A percentile compares a stretch with the other conserved stretches of the same genome.
phyloP scores from a whole-genome alignment of 371 early-diverging fungal genomes.

The Mortierella sp. region DNA sequence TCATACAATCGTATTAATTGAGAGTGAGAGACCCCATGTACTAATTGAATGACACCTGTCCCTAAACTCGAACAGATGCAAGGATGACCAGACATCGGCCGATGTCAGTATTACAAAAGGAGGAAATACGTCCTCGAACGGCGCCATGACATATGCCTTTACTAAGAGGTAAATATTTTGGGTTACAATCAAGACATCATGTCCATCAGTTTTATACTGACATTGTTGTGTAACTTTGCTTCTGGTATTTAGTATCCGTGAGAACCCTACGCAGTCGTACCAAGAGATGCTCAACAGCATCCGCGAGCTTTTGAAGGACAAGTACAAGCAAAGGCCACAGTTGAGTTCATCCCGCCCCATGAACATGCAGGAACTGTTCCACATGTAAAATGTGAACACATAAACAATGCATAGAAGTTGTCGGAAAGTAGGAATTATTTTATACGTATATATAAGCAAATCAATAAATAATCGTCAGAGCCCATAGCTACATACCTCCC shows the following conservation, averaged over 20 bases:
- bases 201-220: neutral
- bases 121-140: conserved; percentile 39
- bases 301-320: conserved; percentile 65
- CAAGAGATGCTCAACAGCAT: conserved; percentile 70
- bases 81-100: conserved; percentile 53
- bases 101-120: conserved; percentile 51
- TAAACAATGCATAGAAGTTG: neutral
- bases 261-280: conserved; percentile 68
- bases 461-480: neutral
- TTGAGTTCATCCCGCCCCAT: conserved; percentile 72
- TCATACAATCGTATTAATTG: conserved; percentile 2
- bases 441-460: too few relatives aligned
- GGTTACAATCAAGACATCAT: neutral
- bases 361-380: conserved; percentile 64
- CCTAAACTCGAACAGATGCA: conserved; percentile 27
- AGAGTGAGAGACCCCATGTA: neutral
- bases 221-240: neutral
- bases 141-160: conserved; percentile 57
- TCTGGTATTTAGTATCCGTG: conserved; percentile 25
- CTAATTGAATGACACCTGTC: neutral
- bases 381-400: conserved; percentile 22
- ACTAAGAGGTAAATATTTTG: conserved; percentile 37
- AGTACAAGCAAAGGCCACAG: conserved; percentile 80
- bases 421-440: too few relatives aligned
- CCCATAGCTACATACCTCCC: neutral